These are phyloP conservation scores for Asterionellopsis glacialis DNA, from an alignment of 108 stramenopile species.

Conservation along the genomic window DNA sequence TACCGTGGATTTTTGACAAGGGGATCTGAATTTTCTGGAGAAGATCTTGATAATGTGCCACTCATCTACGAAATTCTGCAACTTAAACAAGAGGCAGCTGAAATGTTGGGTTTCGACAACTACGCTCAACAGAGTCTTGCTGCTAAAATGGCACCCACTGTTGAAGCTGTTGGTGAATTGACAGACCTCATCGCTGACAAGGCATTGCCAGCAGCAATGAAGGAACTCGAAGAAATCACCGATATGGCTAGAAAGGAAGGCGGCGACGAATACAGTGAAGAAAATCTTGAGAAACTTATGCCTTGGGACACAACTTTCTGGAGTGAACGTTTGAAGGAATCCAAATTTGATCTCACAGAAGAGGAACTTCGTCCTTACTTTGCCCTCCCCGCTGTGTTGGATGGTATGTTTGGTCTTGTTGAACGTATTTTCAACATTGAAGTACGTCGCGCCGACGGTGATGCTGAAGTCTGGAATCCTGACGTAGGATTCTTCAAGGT, in stretches of 20 bases:
- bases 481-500: conserved; percentile 96
- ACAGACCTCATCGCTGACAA: conserved; percentile 88
- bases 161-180: conserved; percentile 79
- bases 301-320: conserved; percentile 92
- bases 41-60: conserved; percentile 84
- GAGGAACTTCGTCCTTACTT: conserved; percentile 98
- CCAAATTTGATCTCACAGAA: conserved; percentile 88
- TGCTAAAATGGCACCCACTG: conserved; percentile 92
- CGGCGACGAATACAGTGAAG: conserved; percentile 73
- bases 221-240: conserved; percentile 85
- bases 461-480: conserved; percentile 93
- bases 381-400: conserved; percentile 87
- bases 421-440: conserved; percentile 88
- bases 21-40: conserved; percentile 65
- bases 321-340: conserved; percentile 95
- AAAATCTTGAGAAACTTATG: conserved; percentile 63
- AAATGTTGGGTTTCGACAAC: conserved; percentile 86
- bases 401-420: conserved; percentile 91
- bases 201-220: conserved; percentile 88
- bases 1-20: conserved; percentile 88
- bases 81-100: conserved; percentile 75
- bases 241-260: conserved; percentile 71
- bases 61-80: conserved; percentile 87
- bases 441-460: conserved; percentile 83
- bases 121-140: conserved; percentile 88